phyloP scores from a whole-genome alignment of 345 rosid species.

The Noccaea bulbosa region DNA sequence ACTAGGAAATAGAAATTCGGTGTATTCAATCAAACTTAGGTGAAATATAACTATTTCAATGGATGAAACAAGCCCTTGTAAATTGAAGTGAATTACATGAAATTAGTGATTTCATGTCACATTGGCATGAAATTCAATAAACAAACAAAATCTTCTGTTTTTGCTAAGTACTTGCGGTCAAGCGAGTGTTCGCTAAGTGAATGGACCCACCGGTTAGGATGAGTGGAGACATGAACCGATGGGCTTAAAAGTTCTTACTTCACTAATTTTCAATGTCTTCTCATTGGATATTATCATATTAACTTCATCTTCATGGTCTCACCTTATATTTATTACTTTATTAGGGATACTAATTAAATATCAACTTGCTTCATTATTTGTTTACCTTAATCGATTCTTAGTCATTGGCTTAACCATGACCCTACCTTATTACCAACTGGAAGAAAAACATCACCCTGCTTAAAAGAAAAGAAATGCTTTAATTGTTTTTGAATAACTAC shows the following conservation, averaged over 20 bases:
- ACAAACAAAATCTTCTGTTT: too few species aligned
- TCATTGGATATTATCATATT: conserved; percentile 42
- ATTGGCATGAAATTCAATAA: background rate
- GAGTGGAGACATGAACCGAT: conserved; percentile 43
- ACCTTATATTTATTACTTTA: conserved; percentile 11
- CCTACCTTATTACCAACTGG: conserved; percentile 21
- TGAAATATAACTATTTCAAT: background rate
- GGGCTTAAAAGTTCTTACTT: conserved; percentile 46
- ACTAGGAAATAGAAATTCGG: background rate
- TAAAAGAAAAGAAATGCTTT: conserved; percentile 18
- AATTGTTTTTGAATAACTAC: background rate
- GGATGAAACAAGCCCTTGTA: background rate
- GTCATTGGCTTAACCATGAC: conserved; percentile 23
- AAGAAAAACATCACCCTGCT: conserved; percentile 1
- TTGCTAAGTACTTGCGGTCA: conserved; percentile 1
- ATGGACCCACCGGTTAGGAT: conserved; percentile 43
- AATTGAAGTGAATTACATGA: conserved; percentile 15
- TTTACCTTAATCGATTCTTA: conserved; percentile 15
- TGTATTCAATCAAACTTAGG: conserved; percentile 1
- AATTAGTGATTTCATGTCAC: conserved; percentile 11
- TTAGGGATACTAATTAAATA: conserved; percentile 19
- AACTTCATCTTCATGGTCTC: conserved; percentile 29
- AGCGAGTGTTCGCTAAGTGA: conserved; percentile 26
- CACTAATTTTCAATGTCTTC: conserved; percentile 22
- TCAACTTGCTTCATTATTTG: conserved; percentile 29